Evolutionary conservation across 163 green algal species (phyloP), one percentile per base, ranked within the genome.

Genomic region (Coccomyxa subellipsoidea): DNA sequence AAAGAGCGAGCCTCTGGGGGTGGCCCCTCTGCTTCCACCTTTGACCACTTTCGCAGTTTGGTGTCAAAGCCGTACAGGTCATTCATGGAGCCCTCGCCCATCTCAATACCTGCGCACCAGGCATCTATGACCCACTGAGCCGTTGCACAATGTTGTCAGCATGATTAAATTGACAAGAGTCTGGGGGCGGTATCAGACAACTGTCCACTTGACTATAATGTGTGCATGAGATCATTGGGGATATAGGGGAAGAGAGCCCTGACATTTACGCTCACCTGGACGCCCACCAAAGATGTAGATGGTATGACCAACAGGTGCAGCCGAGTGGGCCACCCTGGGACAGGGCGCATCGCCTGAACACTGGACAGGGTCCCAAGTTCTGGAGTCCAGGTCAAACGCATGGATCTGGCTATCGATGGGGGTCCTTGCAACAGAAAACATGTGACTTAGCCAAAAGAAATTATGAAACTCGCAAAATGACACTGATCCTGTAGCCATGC

Each of bases 51-150:
- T 71, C 0, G 4, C 12, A 75, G 82, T 23, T 36, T 37, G 18
- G 76, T 83, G 82, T 93, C 84, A 78, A 92, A 87, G 31, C 73
- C n/a, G 59, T 86, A 83, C 39, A 93, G 82, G 84, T 93, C 88
- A 40, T 85, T 77, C 1, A 77, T 69, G 7, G 83, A 78, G 37
- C 88, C 88, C 69, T 92, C 69, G 9, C 81, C 85, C 81, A 92
- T 89, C 7, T 84, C 88, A 34, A 90, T 76, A 31, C 86, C 85
- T 76, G 76, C 32, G 32, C 66, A 32, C 31, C 21, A n/a, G 29
- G 66, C 66, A 27, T 34, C 18, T 73, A 23, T 36, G 12, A 18
- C 18, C 47, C 47, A 66, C 18, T 66, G 47, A 66, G 47, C 12
- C 12, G 47, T 18, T 66, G 12, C 18, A 18, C 47, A 66, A 18